Evolutionary conservation across 345 rosid species (phyloP).

Genomic region (Arabidopsis arenosa): DNA sequence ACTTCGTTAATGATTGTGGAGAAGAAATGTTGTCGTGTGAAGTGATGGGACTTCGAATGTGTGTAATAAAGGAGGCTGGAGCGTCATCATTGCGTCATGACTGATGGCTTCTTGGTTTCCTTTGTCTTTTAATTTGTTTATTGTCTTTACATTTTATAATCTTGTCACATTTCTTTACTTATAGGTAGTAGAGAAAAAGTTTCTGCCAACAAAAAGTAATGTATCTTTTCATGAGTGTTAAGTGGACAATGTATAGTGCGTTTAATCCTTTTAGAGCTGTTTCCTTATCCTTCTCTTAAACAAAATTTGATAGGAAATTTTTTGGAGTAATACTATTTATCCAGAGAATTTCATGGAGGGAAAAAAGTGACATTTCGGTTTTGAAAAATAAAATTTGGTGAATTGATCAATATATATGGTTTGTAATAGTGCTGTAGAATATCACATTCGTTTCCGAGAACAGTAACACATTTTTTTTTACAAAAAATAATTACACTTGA

Average conservation of each 20-base stretch:
- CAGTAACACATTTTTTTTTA: no score
- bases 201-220: neutral
- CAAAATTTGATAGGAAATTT: neutral
- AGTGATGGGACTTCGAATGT: constrained; percentile 16
- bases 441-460: no score
- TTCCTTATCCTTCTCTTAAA: neutral
- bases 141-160: neutral
- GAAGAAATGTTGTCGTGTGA: constrained; percentile 5
- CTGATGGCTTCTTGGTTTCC: constrained; percentile 17
- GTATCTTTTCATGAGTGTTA: constrained; percentile 9
- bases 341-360: neutral
- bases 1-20: neutral
- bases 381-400: no score
- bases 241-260: constrained; percentile 2
- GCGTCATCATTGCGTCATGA: constrained; percentile 19
- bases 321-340: neutral
- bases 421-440: no score
- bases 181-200: neutral
- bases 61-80: neutral
- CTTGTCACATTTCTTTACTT: neutral
- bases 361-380: neutral
- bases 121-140: constrained; percentile 5
- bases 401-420: no score
- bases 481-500: no score
- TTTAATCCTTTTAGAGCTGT: constrained; percentile 1